Conservation (phyloP, 2,329 filamentous ascomycete genomes). For the Verticillium nubilum region DNA sequence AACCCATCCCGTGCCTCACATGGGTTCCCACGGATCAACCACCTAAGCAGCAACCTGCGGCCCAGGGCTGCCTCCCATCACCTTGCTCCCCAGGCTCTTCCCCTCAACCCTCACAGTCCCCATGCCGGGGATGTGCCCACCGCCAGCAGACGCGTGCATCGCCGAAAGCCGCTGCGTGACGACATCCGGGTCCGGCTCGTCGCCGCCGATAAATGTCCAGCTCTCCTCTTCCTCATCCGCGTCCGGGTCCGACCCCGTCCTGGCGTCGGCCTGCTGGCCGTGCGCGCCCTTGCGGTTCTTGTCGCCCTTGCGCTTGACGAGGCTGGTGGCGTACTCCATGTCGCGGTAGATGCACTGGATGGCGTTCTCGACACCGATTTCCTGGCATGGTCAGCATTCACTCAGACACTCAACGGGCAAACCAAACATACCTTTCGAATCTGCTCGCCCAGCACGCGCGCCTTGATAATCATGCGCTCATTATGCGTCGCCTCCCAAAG, state of each 20-base stretch:
- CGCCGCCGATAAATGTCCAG: conserved; percentile 80
- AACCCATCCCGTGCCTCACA: not conserved
- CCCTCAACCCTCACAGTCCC: conserved; percentile 23
- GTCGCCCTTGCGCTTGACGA: conserved; percentile 63
- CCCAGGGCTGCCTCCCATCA: not conserved
- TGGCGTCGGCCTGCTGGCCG: not conserved
- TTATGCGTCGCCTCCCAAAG: conserved; percentile 89
- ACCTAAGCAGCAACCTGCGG: not conserved
- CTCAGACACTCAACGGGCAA: not conserved
- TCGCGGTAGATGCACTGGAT: conserved; percentile 94
- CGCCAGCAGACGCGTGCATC: conserved; percentile 3
- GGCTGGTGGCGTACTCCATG: conserved; percentile 81
- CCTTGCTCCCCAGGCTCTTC: not conserved
- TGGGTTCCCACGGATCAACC: not conserved
- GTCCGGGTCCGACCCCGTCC: conserved; percentile 36
- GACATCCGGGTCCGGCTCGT: conserved; percentile 39
- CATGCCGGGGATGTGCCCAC: not conserved
- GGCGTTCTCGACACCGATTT: conserved; percentile 83
- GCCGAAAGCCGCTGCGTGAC: conserved; percentile 31
- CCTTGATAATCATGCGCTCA: conserved; percentile 86
- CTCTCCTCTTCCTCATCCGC: conserved; percentile 59
- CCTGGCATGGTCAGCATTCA: conserved; percentile 41
- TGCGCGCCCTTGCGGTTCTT: conserved; percentile 35
- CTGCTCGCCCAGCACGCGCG: conserved; percentile 72
- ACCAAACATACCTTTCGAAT: conserved; percentile 68